phyloP scores from a whole-genome alignment of 75 land plant genomes.

The Isoetes taiwanensis region DNA sequence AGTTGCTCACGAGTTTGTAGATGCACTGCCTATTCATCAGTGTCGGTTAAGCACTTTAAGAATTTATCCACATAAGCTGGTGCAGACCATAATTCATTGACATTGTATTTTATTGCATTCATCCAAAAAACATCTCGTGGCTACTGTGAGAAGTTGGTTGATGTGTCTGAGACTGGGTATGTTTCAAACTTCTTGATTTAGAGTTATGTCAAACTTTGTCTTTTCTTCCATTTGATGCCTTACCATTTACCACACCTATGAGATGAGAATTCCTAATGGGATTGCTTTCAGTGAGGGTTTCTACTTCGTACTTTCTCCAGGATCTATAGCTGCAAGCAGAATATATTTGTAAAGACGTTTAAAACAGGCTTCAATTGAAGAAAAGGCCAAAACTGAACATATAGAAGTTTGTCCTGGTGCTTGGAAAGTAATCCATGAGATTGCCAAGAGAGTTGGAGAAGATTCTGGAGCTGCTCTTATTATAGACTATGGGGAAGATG shows the following conservation, averaged over 20 bases:
- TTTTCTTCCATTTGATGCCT: too few relatives aligned
- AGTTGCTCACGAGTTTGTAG: slow-evolving; percentile 91
- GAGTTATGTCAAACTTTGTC: too few relatives aligned
- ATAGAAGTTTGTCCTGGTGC: slow-evolving; percentile 82
- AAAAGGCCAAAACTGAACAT: slow-evolving; percentile 40
- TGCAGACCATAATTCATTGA: neutral
- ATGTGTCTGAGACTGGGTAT: slow-evolving; percentile 56
- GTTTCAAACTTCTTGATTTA: too few relatives aligned
- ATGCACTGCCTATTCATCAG: slow-evolving; percentile 91
- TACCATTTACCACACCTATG: neutral
- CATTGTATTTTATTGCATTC: neutral
- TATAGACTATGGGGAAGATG: slow-evolving; percentile 83
- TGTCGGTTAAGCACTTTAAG: slow-evolving; percentile 57
- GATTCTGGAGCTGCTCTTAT: slow-evolving; percentile 94
- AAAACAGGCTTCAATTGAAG: slow-evolving; percentile 52
- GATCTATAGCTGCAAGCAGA: slow-evolving; percentile 57
- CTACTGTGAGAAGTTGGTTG: slow-evolving; percentile 93
- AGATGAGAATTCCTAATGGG: neutral
- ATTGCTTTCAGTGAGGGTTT: slow-evolving; percentile 28
- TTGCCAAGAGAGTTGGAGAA: slow-evolving; percentile 58
- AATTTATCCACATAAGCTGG: too few relatives aligned
- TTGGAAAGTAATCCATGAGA: slow-evolving; percentile 46
- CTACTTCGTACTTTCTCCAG: slow-evolving; percentile 71
- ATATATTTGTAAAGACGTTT: slow-evolving; percentile 54
- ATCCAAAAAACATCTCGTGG: slow-evolving; percentile 76